Base-by-base conservation (phyloP, 2,329 filamentous ascomycete genomes). In the Colletotrichum sublineola region DNA sequence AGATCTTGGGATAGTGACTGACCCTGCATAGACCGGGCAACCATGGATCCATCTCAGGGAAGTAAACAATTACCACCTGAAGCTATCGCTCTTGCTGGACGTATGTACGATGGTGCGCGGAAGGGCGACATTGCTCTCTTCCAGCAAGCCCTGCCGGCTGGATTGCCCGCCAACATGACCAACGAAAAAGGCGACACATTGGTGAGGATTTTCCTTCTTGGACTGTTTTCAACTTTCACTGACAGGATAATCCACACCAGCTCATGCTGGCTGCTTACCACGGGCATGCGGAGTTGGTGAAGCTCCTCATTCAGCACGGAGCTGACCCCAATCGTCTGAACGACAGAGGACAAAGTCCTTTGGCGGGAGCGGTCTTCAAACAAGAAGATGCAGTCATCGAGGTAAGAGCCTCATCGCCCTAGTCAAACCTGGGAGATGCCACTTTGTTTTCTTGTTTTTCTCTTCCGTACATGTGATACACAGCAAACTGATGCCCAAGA, bases 181-280 rank as follows among this genome's bases (percentile, higher is more conserved):
- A 94, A 94, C 76, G 87, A 92, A 62, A 91, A 92, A 74, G 92
- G 92, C 61, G 92, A 94, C 78, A 93, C 88, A n/a, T 80, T 94
- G 73, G 88, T 90, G 84, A 55, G 84, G 75, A 42, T 7, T 18
- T 18, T 15, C 11, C 46, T 67, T 5, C 3, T 36, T 50, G 29
- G 20, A 5, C 29, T 38, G 4, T 62, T 50, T 53, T 36, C 18
- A 66, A n/a, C 12, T 12, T 58, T 58, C 20, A 63, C 36, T 15
- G 18, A 42, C 14, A n/a, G 4, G 50, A 46, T 5, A 1, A 5
- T 18, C 31, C 29, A 11, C 5, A 5, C 5, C 63, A 90, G 88
- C 83, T 94, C 71, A 94, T 94, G 92, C 86, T 94, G 1, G 89
- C 92, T 0, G 87, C 91, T 0, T 94, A 94, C 76, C 87, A 93